Evolutionary conservation across 495 filamentous ascomycete species (phyloP), one percentile per base, ranked within the genome.

Genomic region (Aspergillus cristatus): DNA sequence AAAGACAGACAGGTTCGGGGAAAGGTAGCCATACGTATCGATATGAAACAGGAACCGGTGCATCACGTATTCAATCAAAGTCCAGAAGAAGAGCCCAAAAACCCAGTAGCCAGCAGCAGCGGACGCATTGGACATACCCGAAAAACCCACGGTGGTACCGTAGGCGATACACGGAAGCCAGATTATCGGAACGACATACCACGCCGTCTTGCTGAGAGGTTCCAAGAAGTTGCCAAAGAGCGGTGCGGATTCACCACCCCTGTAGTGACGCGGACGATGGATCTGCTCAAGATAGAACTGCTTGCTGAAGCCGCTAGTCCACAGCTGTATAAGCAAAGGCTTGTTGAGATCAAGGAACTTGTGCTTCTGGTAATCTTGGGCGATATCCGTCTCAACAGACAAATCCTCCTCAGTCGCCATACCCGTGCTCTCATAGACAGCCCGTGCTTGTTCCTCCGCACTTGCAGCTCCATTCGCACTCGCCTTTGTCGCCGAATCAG

Each of bases 191-290:
- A 97, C 72, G 31, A 91, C 54, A 76, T 81, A 97, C 88, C 89
- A 97, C 5, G 89, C 75, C 6, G 93, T 97, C 66, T 88, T 84
- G 58, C 82, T 86, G 17, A 99, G 65, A 6, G 93, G 93, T 61
- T 99, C 93, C 8, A 99, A 71, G 63, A 97, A 91, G 62, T 99
- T 99, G 29, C 93, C 93, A 61, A 99, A 99, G 18, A 99, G 60
- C 6, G 91, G 93, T 20, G 93, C 91, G 4, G 88, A 94, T 40
- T 78, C 77, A 28, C 91, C 91, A 36, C 87, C 86, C 49, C 76
- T 88, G 72, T 96, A 97, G 65, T 97, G 87, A 39, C 90, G 78
- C 16, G 90, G 90, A 32, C 90, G 78, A 57, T 99, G 93, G 25
- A 99, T 84, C 61, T 99, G 89, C 35, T 95, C 79, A 8, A 99